Evolutionary conservation across 2,329 filamentous ascomycete species (phyloP).

Genomic region (Pseudogymnoascus sp.): DNA sequence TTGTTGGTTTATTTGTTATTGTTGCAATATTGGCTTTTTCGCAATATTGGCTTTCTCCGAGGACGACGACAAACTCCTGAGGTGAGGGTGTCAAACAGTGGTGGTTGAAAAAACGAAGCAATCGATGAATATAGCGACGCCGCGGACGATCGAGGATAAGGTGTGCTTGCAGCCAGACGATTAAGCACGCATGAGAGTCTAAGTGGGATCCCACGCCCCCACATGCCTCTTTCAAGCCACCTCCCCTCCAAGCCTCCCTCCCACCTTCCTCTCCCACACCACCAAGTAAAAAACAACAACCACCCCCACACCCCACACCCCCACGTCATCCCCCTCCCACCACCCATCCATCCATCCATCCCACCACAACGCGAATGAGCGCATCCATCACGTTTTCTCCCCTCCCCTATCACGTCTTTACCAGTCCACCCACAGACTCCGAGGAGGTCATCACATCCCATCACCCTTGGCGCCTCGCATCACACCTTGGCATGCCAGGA

Average conservation of each 20-base stretch:
- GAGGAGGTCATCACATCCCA: background rate
- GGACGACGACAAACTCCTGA: background rate
- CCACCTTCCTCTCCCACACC: no score
- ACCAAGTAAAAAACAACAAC: no score
- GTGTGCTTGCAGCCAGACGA: background rate
- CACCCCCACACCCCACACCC: background rate
- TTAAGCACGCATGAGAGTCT: background rate
- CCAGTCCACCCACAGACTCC: background rate
- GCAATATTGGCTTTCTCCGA: background rate
- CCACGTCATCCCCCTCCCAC: background rate
- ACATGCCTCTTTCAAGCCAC: background rate
- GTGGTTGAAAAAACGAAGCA: background rate
- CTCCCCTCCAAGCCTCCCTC: background rate
- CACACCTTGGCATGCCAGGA: background rate
- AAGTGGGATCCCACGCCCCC: background rate
- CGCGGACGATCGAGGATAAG: background rate
- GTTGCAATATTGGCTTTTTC: no score
- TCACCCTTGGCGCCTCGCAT: no score
- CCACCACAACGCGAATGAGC: no score
- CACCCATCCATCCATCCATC: background rate
- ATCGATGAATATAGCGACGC: background rate
- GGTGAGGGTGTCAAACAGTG: background rate
- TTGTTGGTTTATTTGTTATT: background rate
- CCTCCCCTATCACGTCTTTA: background rate
- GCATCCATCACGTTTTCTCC: background rate